Base-by-base conservation (phyloP, 2,329 filamentous ascomycete species). In the Talaromyces sp. region DNA sequence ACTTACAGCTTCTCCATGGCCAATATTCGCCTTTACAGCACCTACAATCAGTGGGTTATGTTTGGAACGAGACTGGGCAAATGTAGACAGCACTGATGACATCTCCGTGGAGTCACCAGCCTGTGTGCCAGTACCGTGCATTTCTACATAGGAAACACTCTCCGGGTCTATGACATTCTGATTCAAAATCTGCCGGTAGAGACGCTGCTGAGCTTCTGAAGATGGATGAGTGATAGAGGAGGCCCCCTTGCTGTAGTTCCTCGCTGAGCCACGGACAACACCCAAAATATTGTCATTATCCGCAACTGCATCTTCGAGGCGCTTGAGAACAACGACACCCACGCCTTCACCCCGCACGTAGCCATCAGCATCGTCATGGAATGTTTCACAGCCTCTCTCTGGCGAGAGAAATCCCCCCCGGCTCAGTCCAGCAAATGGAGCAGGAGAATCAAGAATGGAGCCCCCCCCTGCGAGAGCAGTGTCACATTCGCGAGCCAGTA, bases 331-430 rank as follows among this genome's bases (percentile, higher is more conserved):
- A 55, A 94, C 82, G 0, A 87, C 87, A 2, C 86, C 90, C 62
- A 88, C 88, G 24, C 85, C 87, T 66, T 94, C 90, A 59, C 86
- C 89, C 70, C 90, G 86, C 75, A 90, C 93, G 74, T 93, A 93
- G 1, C 90, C 90, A 74, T 92, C 89, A 2, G 90, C 90, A 50
- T 82, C 84, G 64, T 91, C 87, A 72, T 93, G 89, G 69, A 90
- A 94, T 0, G 90, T 90, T 69, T 91, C 90, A 74, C 89, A 92
- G 63, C 85, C 83, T 7, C 89, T 88, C 17, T 41, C 27, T 75
- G 88, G 88, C 32, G 88, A 90, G 65, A 93, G 76, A 75, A 93
- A 92, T 67, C 90, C 88, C 11, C 88, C 90, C 0, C 63, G 69
- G 7, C 67, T 72, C 3, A 80, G 58, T 32, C 65, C 66, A 19